phyloP scores from a whole-genome alignment of 2,329 filamentous ascomycete species.

The Didymella glomerata region DNA sequence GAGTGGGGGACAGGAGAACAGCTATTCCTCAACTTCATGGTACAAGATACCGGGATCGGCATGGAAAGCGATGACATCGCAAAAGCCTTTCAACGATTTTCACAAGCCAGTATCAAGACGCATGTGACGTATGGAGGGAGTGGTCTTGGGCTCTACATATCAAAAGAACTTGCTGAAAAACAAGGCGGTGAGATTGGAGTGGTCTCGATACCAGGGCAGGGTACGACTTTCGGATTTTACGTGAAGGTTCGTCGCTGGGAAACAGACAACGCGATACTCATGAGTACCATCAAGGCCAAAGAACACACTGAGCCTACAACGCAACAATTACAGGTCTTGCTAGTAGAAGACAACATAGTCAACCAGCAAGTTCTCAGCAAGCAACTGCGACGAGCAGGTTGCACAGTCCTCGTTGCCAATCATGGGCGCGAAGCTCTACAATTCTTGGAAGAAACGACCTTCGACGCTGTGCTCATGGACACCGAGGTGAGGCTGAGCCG shows the following conservation, averaged over 20 bases:
- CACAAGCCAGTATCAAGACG: slow-evolving; percentile 34
- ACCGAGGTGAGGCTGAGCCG: slow-evolving; percentile 45
- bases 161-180: slow-evolving; percentile 34
- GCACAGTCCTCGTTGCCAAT: slow-evolving; percentile 42
- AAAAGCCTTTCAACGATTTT: slow-evolving; percentile 33
- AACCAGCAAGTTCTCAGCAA: slow-evolving; percentile 49
- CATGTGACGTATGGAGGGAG: slow-evolving; percentile 48
- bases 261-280: not conserved
- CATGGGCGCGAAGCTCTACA: slow-evolving; percentile 50
- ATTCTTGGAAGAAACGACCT: slow-evolving; percentile 35
- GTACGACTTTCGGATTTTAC: slow-evolving; percentile 38
- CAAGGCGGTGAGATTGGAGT: slow-evolving; percentile 38
- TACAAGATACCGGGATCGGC: slow-evolving; percentile 10
- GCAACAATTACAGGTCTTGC: slow-evolving; percentile 35
- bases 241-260: slow-evolving; percentile 25
- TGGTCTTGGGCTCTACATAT: slow-evolving; percentile 42
- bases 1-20: slow-evolving; percentile 29
- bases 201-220: slow-evolving; percentile 16
- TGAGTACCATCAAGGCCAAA: not conserved
- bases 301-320: not conserved
- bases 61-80: not conserved
- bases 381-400: slow-evolving; percentile 45
- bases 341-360: slow-evolving; percentile 53
- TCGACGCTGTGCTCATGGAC: slow-evolving; percentile 56
- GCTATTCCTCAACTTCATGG: slow-evolving; percentile 12